Evolutionary conservation across 176 grass and related monocot genomes (phyloP).

Genomic region (Triticum aestivum): DNA sequence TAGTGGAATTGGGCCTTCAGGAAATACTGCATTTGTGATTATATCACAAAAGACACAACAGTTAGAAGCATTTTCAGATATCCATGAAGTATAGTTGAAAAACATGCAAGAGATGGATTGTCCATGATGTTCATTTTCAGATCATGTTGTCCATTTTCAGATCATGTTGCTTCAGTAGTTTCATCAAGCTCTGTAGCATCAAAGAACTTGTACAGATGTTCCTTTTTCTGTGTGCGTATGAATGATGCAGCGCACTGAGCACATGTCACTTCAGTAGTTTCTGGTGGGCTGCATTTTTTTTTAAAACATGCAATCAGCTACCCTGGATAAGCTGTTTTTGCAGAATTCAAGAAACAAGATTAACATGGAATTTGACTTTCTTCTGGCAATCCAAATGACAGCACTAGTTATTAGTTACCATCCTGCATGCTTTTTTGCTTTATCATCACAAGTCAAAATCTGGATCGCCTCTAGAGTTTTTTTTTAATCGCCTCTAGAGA

Average conservation of each 20-base stretch:
- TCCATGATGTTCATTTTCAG: too few relatives aligned
- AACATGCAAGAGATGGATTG: neutral
- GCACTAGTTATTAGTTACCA: neutral
- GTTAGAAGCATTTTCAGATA: neutral
- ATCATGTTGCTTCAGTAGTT: neutral
- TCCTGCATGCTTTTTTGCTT: neutral
- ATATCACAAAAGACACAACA: neutral
- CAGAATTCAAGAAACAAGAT: neutral
- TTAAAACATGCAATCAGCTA: neutral
- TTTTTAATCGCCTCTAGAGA: neutral
- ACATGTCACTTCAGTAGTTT: neutral
- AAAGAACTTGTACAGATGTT: neutral
- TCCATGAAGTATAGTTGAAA: neutral
- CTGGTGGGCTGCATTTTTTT: neutral
- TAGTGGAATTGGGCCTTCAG: constrained; percentile 91
- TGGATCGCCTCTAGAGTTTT: neutral
- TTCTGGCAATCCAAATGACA: neutral
- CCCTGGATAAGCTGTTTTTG: neutral
- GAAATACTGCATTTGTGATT: constrained; percentile 65
- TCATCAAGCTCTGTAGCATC: neutral
- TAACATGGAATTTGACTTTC: neutral
- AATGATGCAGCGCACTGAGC: neutral
- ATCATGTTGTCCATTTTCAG: too few relatives aligned
- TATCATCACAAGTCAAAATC: neutral
- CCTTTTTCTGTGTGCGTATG: neutral